Percentiles rank a stretch among this genome's conserved stretches.
phyloP scores from a whole-genome alignment of 192 early-diverging fungal species.

The Coemansia sp. region DNA sequence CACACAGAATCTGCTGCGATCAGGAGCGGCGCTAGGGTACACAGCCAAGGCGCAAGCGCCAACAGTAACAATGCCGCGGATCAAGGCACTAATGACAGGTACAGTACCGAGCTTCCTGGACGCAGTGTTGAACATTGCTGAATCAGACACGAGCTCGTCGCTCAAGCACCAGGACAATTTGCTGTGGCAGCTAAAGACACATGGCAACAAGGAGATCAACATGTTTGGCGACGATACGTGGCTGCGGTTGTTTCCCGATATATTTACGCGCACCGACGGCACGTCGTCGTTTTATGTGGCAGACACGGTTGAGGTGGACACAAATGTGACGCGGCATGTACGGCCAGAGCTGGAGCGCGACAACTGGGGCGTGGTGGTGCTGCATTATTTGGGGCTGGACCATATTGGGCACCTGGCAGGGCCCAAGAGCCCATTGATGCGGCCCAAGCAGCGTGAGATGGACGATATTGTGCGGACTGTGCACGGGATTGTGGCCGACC shows the following conservation, averaged over 20 bases:
- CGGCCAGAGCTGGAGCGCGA: slow-evolving; percentile 54
- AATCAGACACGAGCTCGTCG: slow-evolving; percentile 64
- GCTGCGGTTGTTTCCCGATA: slow-evolving; percentile 81
- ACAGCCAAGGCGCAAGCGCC: slow-evolving; percentile 60
- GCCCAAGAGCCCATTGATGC: slow-evolving; percentile 68
- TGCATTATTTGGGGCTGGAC: slow-evolving; percentile 82
- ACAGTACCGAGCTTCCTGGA: slow-evolving; percentile 80
- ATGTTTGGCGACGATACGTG: slow-evolving; percentile 98
- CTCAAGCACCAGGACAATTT: slow-evolving; percentile 69
- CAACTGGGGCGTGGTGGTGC: slow-evolving; percentile 72
- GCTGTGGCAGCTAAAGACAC: slow-evolving; percentile 64
- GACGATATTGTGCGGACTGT: slow-evolving; percentile 62
- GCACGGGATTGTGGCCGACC: slow-evolving; percentile 49
- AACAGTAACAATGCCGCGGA: slow-evolving; percentile 78
- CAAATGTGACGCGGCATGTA: slow-evolving; percentile 71
- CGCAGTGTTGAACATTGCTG: slow-evolving; percentile 80
- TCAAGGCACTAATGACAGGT: slow-evolving; percentile 77
- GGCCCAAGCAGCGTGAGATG: slow-evolving; percentile 76
- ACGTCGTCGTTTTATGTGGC: slow-evolving; percentile 58
- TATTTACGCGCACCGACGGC: slow-evolving; percentile 65
- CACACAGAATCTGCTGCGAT: slow-evolving; percentile 58
- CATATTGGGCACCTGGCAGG: slow-evolving; percentile 78
- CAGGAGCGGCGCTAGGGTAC: slow-evolving; percentile 45
- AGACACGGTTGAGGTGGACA: slow-evolving; percentile 75
- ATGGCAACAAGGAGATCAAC: slow-evolving; percentile 59